A percentile compares a stretch with the other conserved stretches of the same genome.
Evolutionary conservation across 768 basidiomycete genomes (phyloP).

Genomic region (Phylloporus arenicola): DNA sequence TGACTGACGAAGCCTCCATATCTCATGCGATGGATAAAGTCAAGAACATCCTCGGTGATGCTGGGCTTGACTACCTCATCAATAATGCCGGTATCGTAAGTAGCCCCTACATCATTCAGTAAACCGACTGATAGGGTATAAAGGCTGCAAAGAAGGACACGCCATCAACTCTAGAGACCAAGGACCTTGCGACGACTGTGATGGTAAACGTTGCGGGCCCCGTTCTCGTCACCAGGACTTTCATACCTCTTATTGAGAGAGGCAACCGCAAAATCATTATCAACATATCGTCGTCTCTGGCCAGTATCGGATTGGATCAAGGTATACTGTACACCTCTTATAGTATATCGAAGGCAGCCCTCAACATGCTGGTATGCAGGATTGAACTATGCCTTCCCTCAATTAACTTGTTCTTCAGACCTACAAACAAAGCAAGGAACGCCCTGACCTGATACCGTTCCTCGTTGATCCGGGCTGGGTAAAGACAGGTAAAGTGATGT

Average conservation of each 20-base stretch:
- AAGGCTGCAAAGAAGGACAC: slow-evolving; percentile 23
- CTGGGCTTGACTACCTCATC: slow-evolving; percentile 35
- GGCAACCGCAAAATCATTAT: slow-evolving; percentile 31
- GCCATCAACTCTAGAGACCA: slow-evolving; percentile 23
- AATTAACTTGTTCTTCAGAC: slow-evolving; percentile 17
- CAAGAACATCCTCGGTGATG: slow-evolving; percentile 6
- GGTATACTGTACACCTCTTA: slow-evolving; percentile 30
- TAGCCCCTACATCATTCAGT: neutral
- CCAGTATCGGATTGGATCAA: slow-evolving; percentile 29
- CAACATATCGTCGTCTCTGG: slow-evolving; percentile 31
- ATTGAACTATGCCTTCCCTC: neutral
- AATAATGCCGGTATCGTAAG: slow-evolving; percentile 37
- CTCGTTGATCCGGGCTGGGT: slow-evolving; percentile 37
- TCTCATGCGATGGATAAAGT: slow-evolving; percentile 14
- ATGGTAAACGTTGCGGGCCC: slow-evolving; percentile 33
- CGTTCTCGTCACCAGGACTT: slow-evolving; percentile 30
- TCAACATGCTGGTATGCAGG: slow-evolving; percentile 36
- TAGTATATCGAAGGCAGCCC: slow-evolving; percentile 34
- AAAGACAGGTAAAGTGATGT: slow-evolving; percentile 29
- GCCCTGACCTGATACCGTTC: slow-evolving; percentile 29
- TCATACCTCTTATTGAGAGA: slow-evolving; percentile 32
- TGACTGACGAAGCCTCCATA: slow-evolving; percentile 27
- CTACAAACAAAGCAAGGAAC: slow-evolving; percentile 33
- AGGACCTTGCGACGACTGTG: slow-evolving; percentile 21
- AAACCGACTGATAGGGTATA: neutral